Conservation (phyloP, 2,329 filamentous ascomycete genomes). For the Cladophialophora carrionii region DNA sequence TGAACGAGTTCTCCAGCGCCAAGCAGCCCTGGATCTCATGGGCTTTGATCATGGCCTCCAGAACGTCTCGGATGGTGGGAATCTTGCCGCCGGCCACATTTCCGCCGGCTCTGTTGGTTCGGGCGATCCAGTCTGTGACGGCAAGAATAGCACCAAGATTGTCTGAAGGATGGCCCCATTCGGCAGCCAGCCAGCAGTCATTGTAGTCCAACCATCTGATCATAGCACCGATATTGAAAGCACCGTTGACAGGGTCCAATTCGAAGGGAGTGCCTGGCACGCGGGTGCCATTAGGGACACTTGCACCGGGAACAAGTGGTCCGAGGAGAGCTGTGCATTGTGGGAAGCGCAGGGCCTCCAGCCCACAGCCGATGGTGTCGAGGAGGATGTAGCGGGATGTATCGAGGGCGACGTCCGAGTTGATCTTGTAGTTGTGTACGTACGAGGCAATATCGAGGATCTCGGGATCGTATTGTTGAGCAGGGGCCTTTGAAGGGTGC, state of each 20-base stretch:
- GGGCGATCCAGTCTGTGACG: slow-evolving; percentile 95
- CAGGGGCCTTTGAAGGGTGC: slow-evolving; percentile 43
- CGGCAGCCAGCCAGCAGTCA: slow-evolving; percentile 98
- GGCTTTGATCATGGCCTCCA: slow-evolving; percentile 98
- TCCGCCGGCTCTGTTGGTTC: slow-evolving; percentile 86
- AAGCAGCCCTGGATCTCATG: slow-evolving; percentile 98
- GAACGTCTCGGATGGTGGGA: slow-evolving; percentile 84
- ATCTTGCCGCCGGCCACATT: slow-evolving; percentile 72
- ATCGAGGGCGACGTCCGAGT: slow-evolving; percentile 92
- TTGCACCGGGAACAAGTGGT: slow-evolving; percentile 84
- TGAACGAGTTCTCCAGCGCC: slow-evolving; percentile 96
- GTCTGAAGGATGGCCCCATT: slow-evolving; percentile 98
- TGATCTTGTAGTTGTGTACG: slow-evolving; percentile 86
- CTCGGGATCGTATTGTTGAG: slow-evolving; percentile 79
- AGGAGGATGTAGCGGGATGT: slow-evolving; percentile 96
- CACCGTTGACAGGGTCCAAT: slow-evolving; percentile 91
- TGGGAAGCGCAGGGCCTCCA: slow-evolving; percentile 93
- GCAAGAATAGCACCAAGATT: slow-evolving; percentile 96
- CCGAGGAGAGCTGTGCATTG: slow-evolving; percentile 95
- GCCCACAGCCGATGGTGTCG: slow-evolving; percentile 93
- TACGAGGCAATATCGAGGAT: slow-evolving; percentile 95
- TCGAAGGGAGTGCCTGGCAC: slow-evolving; percentile 92
- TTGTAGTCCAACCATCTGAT: slow-evolving; percentile 99
- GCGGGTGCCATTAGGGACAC: slow-evolving; percentile 87
- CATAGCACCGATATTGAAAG: slow-evolving; percentile 99